Percentiles rank a stretch among this genome's conserved stretches.
phyloP scores from a whole-genome alignment of 768 basidiomycete species.

The Russula olivacea region DNA sequence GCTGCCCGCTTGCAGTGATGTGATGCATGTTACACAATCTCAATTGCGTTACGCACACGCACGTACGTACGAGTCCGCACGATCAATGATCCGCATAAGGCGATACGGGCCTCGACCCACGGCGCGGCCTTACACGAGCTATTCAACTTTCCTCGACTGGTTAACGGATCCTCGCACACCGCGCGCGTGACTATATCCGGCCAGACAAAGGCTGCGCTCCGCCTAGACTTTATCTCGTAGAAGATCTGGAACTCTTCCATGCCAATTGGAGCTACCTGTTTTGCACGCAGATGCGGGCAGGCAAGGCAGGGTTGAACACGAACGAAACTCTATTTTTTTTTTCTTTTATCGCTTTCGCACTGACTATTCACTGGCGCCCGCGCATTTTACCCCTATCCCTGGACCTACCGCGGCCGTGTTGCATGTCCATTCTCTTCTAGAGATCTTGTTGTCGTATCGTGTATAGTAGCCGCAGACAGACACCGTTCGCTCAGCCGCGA shows the following conservation, averaged over 20 bases:
- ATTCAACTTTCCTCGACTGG: background rate
- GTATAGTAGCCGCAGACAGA: background rate
- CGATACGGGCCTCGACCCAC: slow-evolving; percentile 5
- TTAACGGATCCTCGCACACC: slow-evolving; percentile 10
- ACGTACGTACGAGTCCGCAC: slow-evolving; percentile 12
- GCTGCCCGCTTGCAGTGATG: background rate
- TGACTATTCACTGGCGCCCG: background rate
- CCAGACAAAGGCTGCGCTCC: slow-evolving; percentile 5
- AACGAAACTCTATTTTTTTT: slow-evolving; percentile 4
- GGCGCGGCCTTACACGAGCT: background rate
- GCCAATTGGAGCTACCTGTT: background rate
- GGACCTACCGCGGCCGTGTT: background rate
- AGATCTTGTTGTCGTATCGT: background rate
- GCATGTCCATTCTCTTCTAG: background rate
- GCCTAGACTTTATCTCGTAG: slow-evolving; percentile 21
- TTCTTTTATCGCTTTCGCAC: background rate
- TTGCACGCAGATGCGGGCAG: background rate
- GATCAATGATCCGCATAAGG: slow-evolving; percentile 14
- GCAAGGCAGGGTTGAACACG: background rate
- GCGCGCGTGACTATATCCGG: slow-evolving; percentile 10
- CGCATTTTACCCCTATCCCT: slow-evolving; percentile 11
- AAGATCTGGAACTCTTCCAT: slow-evolving; percentile 21
- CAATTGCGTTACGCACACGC: background rate
- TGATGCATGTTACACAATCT: background rate
- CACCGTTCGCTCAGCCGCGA: background rate